phyloP scores from a whole-genome alignment of 305 asterid genomes.

The Fraxinus nigra region DNA sequence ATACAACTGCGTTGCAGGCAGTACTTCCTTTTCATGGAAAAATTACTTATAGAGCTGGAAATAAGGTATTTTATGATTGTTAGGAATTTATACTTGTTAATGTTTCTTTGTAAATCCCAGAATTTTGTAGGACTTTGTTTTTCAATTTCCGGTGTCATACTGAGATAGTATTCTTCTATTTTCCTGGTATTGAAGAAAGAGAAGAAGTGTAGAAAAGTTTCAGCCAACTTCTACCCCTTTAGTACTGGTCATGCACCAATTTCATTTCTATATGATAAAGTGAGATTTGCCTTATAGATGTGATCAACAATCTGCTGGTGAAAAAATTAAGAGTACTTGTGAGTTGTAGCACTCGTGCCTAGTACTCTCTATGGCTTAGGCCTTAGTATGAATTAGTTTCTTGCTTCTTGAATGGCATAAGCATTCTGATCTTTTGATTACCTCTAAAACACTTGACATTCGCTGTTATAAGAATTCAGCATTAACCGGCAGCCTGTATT shows the following conservation, averaged over 20 bases:
- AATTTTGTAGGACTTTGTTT: background rate
- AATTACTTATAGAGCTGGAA: slow-evolving; percentile 84
- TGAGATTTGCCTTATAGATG: slow-evolving; percentile 2
- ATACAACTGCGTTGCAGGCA: slow-evolving; percentile 39
- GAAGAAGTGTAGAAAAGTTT: background rate
- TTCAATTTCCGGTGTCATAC: background rate
- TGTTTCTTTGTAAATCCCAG: background rate
- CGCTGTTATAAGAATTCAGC: background rate
- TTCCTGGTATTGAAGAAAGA: background rate
- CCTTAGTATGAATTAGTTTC: background rate
- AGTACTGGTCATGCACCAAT: slow-evolving; percentile 3
- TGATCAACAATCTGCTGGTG: slow-evolving; percentile 8
- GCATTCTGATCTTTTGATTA: background rate
- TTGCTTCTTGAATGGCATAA: background rate
- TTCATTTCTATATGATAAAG: background rate
- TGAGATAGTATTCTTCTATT: background rate
- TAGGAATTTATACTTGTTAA: slow-evolving; percentile 18
- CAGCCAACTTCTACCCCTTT: slow-evolving; percentile 5
- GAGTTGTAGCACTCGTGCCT: background rate
- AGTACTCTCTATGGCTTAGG: background rate
- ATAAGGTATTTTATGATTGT: slow-evolving; percentile 51
- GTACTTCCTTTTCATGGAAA: slow-evolving; percentile 54
- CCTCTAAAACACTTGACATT: background rate
- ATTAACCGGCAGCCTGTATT: background rate
- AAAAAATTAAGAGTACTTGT: background rate